Evolutionary conservation across 2,329 filamentous ascomycete genomes (phyloP), one percentile per base, ranked within the genome.

Genomic region (Xylariaceae sp.): DNA sequence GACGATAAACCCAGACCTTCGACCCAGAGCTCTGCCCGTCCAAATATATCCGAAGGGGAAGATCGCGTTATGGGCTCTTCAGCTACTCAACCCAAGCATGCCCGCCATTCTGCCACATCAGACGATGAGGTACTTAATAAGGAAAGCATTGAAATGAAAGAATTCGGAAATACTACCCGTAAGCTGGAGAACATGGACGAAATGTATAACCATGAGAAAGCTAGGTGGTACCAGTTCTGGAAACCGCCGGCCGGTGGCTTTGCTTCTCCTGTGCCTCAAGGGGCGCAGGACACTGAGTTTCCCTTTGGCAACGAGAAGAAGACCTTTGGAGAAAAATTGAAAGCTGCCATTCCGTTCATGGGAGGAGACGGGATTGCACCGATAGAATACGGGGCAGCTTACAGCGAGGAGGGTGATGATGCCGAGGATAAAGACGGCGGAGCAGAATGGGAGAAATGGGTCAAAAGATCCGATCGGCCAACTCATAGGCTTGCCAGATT

Each of bases 391-490:
- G 80, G 83, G 0, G 54, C 74, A 2, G 83, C 87, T 0, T 84
- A 81, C 63, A 82, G 88, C 55, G 69, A 81, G 33, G 79, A 87
- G 1, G 82, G 80, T 50, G 79, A 87, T 1, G 82, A 80, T 50
- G 62, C 72, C 12, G 67, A 72, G 34, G 80, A 86, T 28, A 77
- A 83, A 11, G 81, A 86, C 41, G 80, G 79, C 9, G 79, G 83
- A 45, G 84, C 89, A 0, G 73, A 82, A 42, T 99, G 94, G 94
- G 84, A 86, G 62, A 87, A 86, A 55, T 97, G 92, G 72, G 75
- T 97, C 46, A 87, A 84, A 64, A 81, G 83, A 52, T 91, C 88
- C 51, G 85, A 97, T 55, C 86, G 94, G 36, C 90, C 93, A 16
- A 96, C 89, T 0, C 91, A 95, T 73, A 84, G 86, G 43, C 73